Evolutionary conservation across 2,329 filamentous ascomycete genomes (phyloP).

Genomic region (Aschersonia sp.): DNA sequence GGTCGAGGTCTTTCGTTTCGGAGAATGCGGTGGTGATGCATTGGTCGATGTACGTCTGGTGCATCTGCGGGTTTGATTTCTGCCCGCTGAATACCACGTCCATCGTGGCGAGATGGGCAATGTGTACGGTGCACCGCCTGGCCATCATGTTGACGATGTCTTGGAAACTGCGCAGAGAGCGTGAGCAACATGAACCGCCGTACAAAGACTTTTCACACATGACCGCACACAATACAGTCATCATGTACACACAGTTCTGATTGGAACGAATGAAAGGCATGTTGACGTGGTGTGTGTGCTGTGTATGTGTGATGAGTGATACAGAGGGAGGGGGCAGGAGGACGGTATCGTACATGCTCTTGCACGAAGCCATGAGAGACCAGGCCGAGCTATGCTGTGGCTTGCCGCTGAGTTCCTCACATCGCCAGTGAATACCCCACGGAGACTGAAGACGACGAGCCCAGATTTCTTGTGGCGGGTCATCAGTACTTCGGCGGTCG

Average conservation of each 20-base stretch:
- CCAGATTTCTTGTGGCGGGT: constrained; percentile 4
- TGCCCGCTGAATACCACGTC: neutral
- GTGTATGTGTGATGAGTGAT: neutral
- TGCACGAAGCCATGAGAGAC: constrained; percentile 3
- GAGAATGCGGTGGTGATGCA: neutral
- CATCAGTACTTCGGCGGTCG: constrained; percentile 4
- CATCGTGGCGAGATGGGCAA: neutral
- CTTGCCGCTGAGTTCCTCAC: constrained; percentile 2
- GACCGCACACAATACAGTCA: too few relatives aligned
- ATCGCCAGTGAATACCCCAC: constrained; percentile 5
- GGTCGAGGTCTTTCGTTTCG: neutral
- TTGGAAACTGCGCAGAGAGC: neutral
- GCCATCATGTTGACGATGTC: neutral
- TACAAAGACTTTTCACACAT: neutral
- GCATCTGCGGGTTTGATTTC: too few relatives aligned
- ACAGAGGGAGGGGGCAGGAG: neutral
- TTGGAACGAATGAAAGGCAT: too few relatives aligned
- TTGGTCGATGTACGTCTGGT: neutral
- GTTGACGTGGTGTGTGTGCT: neutral
- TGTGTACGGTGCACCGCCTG: neutral
- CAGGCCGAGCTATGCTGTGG: neutral
- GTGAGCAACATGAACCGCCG: neutral
- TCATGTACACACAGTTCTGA: too few relatives aligned
- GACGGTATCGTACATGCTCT: constrained; percentile 1
- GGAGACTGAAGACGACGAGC: constrained; percentile 3